Evolutionary conservation across 208 protist species (phyloP), one percentile per base, ranked within the genome.

Genomic region (Trypanosoma vivax): DNA sequence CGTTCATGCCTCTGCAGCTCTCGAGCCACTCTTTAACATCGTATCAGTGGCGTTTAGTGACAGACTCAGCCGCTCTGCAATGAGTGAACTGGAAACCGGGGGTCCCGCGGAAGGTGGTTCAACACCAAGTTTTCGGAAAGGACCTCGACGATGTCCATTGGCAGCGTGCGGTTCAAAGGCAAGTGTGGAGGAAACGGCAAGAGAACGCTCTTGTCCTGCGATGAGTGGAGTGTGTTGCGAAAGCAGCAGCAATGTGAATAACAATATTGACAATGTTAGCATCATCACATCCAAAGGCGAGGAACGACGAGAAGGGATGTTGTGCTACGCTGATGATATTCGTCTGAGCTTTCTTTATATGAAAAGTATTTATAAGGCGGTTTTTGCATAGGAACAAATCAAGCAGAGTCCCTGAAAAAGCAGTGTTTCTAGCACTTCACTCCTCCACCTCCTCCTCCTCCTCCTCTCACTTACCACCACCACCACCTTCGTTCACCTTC

Each of bases 21-120:
- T 89, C 27, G 64, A 77, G 41, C 81, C 81, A 9, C 50, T 67
- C 0, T 38, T 61, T 37, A 47, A 80, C 50, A 42, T 82, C 27
- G 61, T 76, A 34, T 78, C 76, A 0, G 56, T 57, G 6, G 55
- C 65, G n/a, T 83, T 87, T 39, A 59, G 63, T 55, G 63, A 70
- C 27, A 48, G 40, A 16, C 41, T 70, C 19, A 16, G 59, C 24
- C 42, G 51, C 29, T 35, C 46, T 2, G 14, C 51, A 0, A 42
- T 18, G 6, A 21, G 16, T 21, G 50, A 49, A 21, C 50, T 50
- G 16, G 21, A 61, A 54, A 5, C 47, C 52, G 45, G 56, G 64
- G 51, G 35, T 61, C 25, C 52, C 9, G 10, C 40, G 14, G 11
- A 34, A 30, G 37, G 46, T 25, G 28, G 21, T 25, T 27, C 10